A percentile compares a stretch with the other conserved stretches of the same genome.
Conservation (phyloP, 2,329 filamentous ascomycete genomes). For the Xylaria sp. region DNA sequence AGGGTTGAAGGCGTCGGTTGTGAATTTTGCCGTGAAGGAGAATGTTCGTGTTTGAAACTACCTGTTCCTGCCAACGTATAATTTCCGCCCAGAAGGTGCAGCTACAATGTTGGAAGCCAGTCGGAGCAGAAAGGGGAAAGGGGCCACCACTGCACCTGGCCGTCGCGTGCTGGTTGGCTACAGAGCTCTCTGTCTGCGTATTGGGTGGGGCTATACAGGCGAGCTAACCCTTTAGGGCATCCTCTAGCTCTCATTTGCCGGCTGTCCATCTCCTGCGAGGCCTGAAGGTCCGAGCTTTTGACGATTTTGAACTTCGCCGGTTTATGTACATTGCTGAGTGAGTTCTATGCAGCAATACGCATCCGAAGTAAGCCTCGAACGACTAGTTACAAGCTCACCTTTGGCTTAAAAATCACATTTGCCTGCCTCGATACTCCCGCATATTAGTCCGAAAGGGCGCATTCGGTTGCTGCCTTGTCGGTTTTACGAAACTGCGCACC, state of each 20-base stretch:
- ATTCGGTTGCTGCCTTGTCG: conserved; percentile 25
- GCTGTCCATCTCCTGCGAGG: conserved; percentile 22
- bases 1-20: conserved; percentile 32
- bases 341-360: background rate
- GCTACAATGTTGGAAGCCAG: conserved; percentile 8
- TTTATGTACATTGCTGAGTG: background rate
- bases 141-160: conserved; percentile 30
- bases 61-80: conserved; percentile 56
- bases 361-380: conserved; percentile 8
- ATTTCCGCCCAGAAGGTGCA: conserved; percentile 56
- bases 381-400: conserved; percentile 1
- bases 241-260: conserved; percentile 32
- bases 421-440: background rate
- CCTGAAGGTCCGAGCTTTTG: conserved; percentile 36
- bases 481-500: conserved; percentile 7
- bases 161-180: conserved; percentile 44
- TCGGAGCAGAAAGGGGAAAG: conserved; percentile 45
- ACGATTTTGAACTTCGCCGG: conserved; percentile 34
- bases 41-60: conserved; percentile 44
- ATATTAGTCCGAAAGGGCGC: conserved; percentile 15
- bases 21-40: conserved; percentile 45
- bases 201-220: conserved; percentile 16
- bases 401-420: background rate
- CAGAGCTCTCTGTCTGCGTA: conserved; percentile 38
- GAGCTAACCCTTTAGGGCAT: conserved; percentile 5